These are phyloP conservation scores for Ustilago cynodontis DNA, from an alignment of 1,284 basidiomycete species.

Conservation along the genomic window DNA sequence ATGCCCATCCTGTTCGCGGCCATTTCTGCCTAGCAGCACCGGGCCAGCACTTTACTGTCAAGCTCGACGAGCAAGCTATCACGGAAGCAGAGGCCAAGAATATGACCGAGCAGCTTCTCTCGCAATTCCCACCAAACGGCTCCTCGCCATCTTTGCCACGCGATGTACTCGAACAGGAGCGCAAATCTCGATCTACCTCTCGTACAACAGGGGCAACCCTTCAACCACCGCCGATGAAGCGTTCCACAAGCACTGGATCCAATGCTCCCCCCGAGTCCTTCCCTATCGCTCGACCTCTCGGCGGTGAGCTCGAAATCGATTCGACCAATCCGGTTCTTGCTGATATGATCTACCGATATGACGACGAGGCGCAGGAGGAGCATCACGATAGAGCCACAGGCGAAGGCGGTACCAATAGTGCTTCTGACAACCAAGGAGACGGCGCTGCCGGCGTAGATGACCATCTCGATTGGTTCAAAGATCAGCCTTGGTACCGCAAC, in stretches of 20 bases:
- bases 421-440: not conserved
- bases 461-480: slow-evolving; percentile 56
- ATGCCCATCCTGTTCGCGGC: slow-evolving; percentile 33
- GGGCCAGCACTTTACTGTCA: slow-evolving; percentile 18
- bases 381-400: slow-evolving; percentile 3
- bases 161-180: slow-evolving; percentile 28
- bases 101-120: slow-evolving; percentile 22
- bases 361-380: slow-evolving; percentile 42
- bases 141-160: slow-evolving; percentile 36
- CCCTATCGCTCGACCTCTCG: slow-evolving; percentile 29
- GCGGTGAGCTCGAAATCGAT: slow-evolving; percentile 49
- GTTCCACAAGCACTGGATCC: slow-evolving; percentile 28
- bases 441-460: slow-evolving; percentile 30
- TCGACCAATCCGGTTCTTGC: slow-evolving; percentile 52
- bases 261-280: slow-evolving; percentile 27
- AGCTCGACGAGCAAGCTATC: slow-evolving; percentile 29
- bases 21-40: slow-evolving; percentile 42
- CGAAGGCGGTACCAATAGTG: not conserved
- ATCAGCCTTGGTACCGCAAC: slow-evolving; percentile 57
- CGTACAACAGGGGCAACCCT: slow-evolving; percentile 11
- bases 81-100: slow-evolving; percentile 17
- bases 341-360: slow-evolving; percentile 55
- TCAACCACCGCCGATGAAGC: slow-evolving; percentile 30
- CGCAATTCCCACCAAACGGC: slow-evolving; percentile 11
- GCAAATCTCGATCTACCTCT: slow-evolving; percentile 10